These are phyloP conservation scores for Rhodofomes roseus DNA, from an alignment of 1,284 basidiomycete genomes.

Conservation along the genomic window DNA sequence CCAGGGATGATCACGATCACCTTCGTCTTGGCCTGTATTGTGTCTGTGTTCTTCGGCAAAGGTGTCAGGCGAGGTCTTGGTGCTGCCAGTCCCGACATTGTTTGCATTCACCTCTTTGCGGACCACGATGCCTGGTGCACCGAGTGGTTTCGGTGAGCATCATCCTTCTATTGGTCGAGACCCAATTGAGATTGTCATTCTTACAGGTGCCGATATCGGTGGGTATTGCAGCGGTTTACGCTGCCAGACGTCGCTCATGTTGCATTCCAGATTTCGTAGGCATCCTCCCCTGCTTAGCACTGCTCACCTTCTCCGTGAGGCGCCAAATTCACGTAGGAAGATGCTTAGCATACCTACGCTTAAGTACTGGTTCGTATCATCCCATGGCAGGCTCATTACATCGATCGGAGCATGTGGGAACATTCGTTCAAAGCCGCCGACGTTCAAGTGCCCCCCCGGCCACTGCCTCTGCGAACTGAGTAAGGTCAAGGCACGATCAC, in stretches of 20 bases:
- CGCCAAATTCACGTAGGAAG: too few relatives aligned
- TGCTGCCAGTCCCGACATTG: constrained; percentile 18
- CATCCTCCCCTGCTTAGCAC: constrained; percentile 19
- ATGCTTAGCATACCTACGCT: too few relatives aligned
- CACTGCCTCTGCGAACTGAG: too few relatives aligned
- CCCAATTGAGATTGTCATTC: not conserved
- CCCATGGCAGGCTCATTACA: too few relatives aligned
- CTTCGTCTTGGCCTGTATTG: constrained; percentile 17
- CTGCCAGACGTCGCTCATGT: not conserved
- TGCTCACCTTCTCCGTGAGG: constrained; percentile 21
- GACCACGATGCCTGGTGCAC: constrained; percentile 19
- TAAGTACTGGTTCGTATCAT: too few relatives aligned
- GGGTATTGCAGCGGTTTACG: not conserved
- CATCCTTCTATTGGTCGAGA: not conserved
- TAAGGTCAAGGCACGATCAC: too few relatives aligned
- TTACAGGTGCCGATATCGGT: constrained; percentile 16
- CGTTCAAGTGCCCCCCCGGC: too few relatives aligned
- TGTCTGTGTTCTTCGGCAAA: constrained; percentile 18
- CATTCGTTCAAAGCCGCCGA: too few relatives aligned
- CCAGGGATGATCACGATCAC: constrained; percentile 20
- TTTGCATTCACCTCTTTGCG: constrained; percentile 24
- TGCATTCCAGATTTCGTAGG: constrained; percentile 18
- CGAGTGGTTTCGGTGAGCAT: constrained; percentile 18
- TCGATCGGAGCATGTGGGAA: too few relatives aligned
- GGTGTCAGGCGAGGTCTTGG: constrained; percentile 17